Evolutionary conservation across 2,329 filamentous ascomycete species (phyloP).

Genomic region (Trichoderma cornu-damae): DNA sequence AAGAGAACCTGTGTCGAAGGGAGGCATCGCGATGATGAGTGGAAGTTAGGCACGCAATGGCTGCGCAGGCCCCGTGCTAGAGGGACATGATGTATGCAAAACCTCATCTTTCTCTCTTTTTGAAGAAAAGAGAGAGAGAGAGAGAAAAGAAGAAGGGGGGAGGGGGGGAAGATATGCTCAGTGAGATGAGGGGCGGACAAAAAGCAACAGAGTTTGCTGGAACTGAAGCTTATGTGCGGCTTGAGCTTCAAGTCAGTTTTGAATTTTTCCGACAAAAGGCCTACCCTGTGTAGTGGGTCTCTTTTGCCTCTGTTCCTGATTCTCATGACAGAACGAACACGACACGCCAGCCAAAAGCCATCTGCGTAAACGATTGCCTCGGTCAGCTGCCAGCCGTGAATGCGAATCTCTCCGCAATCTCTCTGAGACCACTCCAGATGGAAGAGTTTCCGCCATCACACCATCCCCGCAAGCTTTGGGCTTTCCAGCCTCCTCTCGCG

Average conservation of each 20-base stretch:
- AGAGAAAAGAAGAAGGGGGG: too few species aligned
- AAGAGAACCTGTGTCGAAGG: background rate
- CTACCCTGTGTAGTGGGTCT: conserved; percentile 5
- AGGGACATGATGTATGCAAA: background rate
- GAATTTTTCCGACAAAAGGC: background rate
- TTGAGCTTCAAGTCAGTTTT: too few species aligned
- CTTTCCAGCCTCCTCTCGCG: too few species aligned
- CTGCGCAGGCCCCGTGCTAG: background rate
- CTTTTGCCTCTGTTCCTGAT: background rate
- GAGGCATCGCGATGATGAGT: background rate
- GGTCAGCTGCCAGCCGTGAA: background rate
- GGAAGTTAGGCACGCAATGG: conserved; percentile 3
- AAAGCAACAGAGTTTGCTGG: background rate
- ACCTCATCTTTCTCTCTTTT: conserved; percentile 6
- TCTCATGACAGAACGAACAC: background rate
- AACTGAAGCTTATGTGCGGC: background rate
- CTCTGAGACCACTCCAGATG: background rate
- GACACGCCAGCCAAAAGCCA: background rate
- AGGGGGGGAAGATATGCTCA: too few species aligned
- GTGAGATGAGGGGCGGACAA: background rate
- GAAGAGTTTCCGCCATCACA: background rate
- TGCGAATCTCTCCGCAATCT: background rate
- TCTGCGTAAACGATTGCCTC: background rate
- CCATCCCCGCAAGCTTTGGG: too few species aligned
- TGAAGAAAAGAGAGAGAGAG: too few species aligned